Evolutionary conservation across 805 yeast species (phyloP), one percentile per base, ranked within the genome.

Genomic region (Wickerhamiella australiensis): DNA sequence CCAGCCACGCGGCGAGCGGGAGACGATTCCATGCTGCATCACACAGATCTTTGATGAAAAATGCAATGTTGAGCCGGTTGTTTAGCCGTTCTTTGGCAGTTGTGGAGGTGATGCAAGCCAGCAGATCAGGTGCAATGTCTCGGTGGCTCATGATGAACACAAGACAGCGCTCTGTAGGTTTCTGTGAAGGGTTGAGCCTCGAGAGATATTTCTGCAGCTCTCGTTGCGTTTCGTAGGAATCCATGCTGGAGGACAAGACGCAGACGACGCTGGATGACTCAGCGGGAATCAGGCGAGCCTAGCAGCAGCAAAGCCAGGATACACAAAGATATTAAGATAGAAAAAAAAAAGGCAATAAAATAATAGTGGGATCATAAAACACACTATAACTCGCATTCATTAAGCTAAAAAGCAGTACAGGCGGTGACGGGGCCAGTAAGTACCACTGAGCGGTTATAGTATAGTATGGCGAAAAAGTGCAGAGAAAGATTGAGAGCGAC

Each of bases 161-260:
- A 5, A 60, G 55, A 9, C 59, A 59, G 2, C 33, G 46, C 25
- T 63, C 62, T 31, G 61, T 61, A 11, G 59, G 54, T 12, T 58
- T 50, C 1, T 55, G 51, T 1, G 86, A 74, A 0, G 95, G 88
- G 40, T 78, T 79, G 38, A 90, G 67, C 5, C 71, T 63, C 56
- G 79, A 73, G 49, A 88, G 69, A 41, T 79, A 75, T 57, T 79
- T 84, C 5, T 78, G 72, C 58, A 88, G 81, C 63, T 82, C 82
- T 42, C 85, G 67, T 52, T 90, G 74, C 3, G 88, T 87, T 59
- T 85, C 95, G 63, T 90, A 85, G 0, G 95, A 80, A 61, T 88
- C 96, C 94, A 88, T 85, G 13, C n/a, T 9, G n/a, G n/a, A n/a
- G n/a, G 35, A 12, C 15, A 31, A n/a, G 35, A 33, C 9, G 38